Evolutionary conservation across 1,139 yeast species (phyloP).

Genomic region (Geotrichum aggregatum): DNA sequence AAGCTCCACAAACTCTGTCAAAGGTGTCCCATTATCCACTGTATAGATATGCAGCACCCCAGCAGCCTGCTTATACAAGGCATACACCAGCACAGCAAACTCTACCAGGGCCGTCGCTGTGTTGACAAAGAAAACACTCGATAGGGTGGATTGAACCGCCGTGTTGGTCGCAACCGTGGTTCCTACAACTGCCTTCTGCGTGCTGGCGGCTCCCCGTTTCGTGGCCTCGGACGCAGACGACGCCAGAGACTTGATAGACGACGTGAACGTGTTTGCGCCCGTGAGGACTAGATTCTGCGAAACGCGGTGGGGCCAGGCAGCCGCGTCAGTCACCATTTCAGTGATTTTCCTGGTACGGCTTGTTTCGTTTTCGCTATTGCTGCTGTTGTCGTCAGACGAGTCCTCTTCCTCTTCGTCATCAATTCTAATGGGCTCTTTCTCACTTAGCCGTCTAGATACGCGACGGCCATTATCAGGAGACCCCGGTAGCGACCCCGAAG

Average conservation of each 20-base stretch:
- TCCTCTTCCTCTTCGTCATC: not conserved
- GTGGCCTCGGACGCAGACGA: not conserved
- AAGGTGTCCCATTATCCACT: not conserved
- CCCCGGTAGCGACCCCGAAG: no score
- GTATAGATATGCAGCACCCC: not conserved
- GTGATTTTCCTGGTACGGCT: no score
- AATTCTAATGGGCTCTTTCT: not conserved
- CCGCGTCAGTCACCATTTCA: no score
- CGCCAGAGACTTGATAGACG: not conserved
- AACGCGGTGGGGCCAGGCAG: not conserved
- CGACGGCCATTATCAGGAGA: not conserved
- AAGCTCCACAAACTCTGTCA: not conserved
- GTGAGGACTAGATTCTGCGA: not conserved
- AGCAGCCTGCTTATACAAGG: slow-evolving; percentile 6
- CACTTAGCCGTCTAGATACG: not conserved
- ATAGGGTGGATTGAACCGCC: slow-evolving; percentile 2
- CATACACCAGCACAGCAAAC: not conserved
- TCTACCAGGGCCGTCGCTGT: not conserved
- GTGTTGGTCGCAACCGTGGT: not conserved
- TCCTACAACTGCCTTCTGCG: not conserved
- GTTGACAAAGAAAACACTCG: not conserved
- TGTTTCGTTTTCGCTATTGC: not conserved
- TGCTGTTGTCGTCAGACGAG: not conserved
- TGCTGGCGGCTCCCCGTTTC: not conserved
- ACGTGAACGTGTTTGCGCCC: not conserved